phyloP scores from a whole-genome alignment of 371 early-diverging fungal species.

The Apophysomyces trapeziformis region DNA sequence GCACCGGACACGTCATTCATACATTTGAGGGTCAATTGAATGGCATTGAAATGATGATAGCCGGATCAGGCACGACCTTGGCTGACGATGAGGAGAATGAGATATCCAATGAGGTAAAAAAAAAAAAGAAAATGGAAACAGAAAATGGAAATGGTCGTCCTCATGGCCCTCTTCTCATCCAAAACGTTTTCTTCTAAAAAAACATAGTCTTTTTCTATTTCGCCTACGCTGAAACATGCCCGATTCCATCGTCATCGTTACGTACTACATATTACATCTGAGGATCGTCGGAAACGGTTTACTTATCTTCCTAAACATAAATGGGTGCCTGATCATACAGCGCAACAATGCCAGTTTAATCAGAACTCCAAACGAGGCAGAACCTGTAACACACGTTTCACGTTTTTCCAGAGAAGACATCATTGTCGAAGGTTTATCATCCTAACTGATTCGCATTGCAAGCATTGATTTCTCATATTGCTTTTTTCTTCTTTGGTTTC shows the following conservation, averaged over 20 bases:
- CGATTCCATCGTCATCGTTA: conserved; percentile 40
- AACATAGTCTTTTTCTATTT: conserved; percentile 19
- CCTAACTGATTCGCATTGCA: neutral
- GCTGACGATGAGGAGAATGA: conserved; percentile 12
- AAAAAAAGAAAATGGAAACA: neutral
- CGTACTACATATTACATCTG: conserved; percentile 30
- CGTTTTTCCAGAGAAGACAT: conserved; percentile 45
- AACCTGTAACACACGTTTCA: conserved; percentile 28
- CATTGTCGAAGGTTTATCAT: conserved; percentile 40
- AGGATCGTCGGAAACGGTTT: conserved; percentile 37
- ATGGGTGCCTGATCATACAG: conserved; percentile 45
- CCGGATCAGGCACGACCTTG: conserved; percentile 40
- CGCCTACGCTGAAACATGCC: conserved; percentile 26
- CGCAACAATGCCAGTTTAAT: conserved; percentile 42
- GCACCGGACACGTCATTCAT: conserved; percentile 50
- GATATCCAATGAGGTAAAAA: neutral
- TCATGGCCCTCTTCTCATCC: too few relatives aligned
- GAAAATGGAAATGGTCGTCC: too few relatives aligned
- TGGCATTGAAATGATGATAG: conserved; percentile 50
- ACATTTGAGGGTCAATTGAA: conserved; percentile 33
- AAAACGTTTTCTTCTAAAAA: too few relatives aligned
- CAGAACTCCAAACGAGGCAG: conserved; percentile 9
- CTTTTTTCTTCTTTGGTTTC: neutral
- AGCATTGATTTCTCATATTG: neutral
- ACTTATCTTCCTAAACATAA: conserved; percentile 29